Evolutionary conservation across 352 stramenopile species (phyloP).

Genomic region (Phytopythium vexans): DNA sequence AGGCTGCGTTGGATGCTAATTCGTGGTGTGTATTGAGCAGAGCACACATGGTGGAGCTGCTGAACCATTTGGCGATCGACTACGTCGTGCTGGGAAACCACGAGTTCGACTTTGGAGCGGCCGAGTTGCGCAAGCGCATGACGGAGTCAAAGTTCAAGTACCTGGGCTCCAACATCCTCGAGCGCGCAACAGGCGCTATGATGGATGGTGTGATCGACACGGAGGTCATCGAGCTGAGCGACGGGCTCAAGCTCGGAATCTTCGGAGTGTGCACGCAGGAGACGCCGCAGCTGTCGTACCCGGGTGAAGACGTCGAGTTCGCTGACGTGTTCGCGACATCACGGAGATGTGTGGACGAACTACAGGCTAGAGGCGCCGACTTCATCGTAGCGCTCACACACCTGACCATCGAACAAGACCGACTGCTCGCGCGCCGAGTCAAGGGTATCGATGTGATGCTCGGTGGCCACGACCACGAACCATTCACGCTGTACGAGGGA

Average conservation of each 20-base stretch:
- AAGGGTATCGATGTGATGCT: constrained; percentile 84
- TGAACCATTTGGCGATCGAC: constrained; percentile 47
- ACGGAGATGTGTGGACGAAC: constrained; percentile 50
- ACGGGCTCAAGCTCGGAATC: constrained; percentile 40
- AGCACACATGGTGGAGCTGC: constrained; percentile 48
- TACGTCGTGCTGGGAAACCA: constrained; percentile 61
- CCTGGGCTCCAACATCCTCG: constrained; percentile 45
- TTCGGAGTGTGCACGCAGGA: constrained; percentile 55
- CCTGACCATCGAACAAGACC: constrained; percentile 74
- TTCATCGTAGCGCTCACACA: constrained; percentile 87
- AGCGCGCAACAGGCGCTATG: constrained; percentile 22
- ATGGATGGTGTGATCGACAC: constrained; percentile 32
- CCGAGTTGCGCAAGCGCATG: constrained; percentile 35
- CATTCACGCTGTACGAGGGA: constrained; percentile 77
- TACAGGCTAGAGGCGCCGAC: constrained; percentile 65
- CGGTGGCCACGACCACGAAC: constrained; percentile 91
- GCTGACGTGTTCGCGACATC: constrained; percentile 44
- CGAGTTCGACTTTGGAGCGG: constrained; percentile 52
- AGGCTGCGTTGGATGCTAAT: neutral
- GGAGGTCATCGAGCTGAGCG: constrained; percentile 25
- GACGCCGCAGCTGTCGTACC: constrained; percentile 31
- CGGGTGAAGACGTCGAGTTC: constrained; percentile 44
- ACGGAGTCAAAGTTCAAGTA: constrained; percentile 38
- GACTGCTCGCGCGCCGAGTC: constrained; percentile 52
- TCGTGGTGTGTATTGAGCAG: constrained; percentile 9